Base-by-base conservation (phyloP, 192 early-diverging fungal genomes). In the Tieghemiomyces parasiticus region DNA sequence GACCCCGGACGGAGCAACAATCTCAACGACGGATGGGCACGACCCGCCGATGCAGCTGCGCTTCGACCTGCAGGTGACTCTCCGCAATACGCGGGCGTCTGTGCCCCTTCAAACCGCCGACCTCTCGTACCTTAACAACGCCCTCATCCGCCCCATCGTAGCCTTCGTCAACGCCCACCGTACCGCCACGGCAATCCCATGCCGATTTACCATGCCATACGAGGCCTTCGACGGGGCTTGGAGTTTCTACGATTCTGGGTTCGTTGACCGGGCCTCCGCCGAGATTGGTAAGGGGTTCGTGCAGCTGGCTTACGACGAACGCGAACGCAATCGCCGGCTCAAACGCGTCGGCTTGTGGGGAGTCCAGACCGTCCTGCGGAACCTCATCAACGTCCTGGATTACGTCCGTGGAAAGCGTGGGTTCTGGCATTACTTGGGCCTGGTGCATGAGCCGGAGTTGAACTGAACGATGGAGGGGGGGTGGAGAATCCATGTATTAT, bases 91-190 rank as follows among this genome's bases (percentile, higher is more conserved):
- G 52, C 90, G 92, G 53, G 92, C 95, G 0, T 81, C 82, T 3
- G 87, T 96, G 0, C 95, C 95, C 9, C 65, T 93, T 0, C 65
- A 74, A 12, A 76, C 78, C 20, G 75, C 78, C 42, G 81, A 87
- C 46, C 67, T 92, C 30, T 77, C 79, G 4, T 92, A 93, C 51
- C 64, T 95, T 51, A 87, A 74, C 59, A 81, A 81, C 24, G 91
- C 93, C 24, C 72, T 94, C 60, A 84, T 96, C 26, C 81, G 95
- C 4, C 93, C 95, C 0, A 78, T 96, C 44, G 91, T 96, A 0
- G 95, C 82, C 16, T 98, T 87, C 62, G 88, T 98, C 80, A 96
- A 96, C 66, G 81, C 88, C 2, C 87, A 93, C 63, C 81, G 85
- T n/a, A 91, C 86, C 22, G 78, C 83, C 38, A 85, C 92, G 28